phyloP scores from a whole-genome alignment of 176 grass and related monocot genomes.

The Puya raimondii region DNA sequence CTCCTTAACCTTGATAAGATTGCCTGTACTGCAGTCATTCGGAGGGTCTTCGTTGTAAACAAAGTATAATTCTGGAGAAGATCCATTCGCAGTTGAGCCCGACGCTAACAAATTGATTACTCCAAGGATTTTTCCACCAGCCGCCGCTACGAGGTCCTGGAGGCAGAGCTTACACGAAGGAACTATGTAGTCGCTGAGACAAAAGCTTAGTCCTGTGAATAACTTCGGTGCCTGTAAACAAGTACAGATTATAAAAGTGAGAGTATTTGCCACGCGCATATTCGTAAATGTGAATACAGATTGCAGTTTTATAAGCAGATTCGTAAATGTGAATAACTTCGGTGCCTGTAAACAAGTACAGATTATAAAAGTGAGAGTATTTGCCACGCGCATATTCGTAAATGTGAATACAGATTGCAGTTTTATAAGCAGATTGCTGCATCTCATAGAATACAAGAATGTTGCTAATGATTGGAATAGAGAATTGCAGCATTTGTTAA shows the following conservation, averaged over 20 bases:
- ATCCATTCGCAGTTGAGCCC: background rate
- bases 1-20: conserved; percentile 5
- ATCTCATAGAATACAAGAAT: too few species aligned
- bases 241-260: too few species aligned
- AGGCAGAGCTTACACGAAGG: background rate
- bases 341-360: conserved; percentile 13
- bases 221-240: conserved; percentile 25
- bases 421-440: too few species aligned
- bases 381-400: too few species aligned
- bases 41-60: conserved; percentile 22
- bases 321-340: conserved; percentile 20
- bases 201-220: conserved; percentile 17
- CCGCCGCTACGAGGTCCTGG: conserved; percentile 10
- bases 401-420: too few species aligned
- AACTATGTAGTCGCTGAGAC: conserved; percentile 15
- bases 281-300: too few species aligned
- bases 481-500: too few species aligned
- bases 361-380: too few species aligned
- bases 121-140: conserved; percentile 14
- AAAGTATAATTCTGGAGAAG: conserved; percentile 3
- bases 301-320: too few species aligned
- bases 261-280: too few species aligned
- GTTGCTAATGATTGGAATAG: too few species aligned
- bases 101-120: background rate
- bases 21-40: background rate